Percentiles rank a stretch among this genome's conserved stretches.
These are phyloP conservation scores for Triadica sebifera DNA, from an alignment of 345 rosid species.

Conservation along the genomic window DNA sequence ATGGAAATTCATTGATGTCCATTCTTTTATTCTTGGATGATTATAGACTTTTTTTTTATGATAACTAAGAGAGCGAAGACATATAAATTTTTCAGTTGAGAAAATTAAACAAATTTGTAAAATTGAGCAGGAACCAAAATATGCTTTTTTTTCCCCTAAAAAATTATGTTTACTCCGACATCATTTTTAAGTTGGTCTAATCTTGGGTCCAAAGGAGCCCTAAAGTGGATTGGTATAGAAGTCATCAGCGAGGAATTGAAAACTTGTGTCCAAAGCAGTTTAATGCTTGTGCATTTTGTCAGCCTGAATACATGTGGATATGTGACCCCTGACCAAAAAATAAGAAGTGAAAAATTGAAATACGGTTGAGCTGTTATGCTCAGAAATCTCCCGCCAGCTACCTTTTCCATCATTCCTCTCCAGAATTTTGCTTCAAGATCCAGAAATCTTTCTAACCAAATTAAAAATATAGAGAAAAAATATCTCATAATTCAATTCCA, in stretches of 20 bases:
- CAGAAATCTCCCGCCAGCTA: constrained; percentile 23
- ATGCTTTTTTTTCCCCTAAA: too few species aligned
- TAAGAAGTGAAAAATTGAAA: neutral
- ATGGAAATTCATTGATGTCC: too few species aligned
- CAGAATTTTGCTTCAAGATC: constrained; percentile 43
- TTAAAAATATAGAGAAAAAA: constrained; percentile 8
- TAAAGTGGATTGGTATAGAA: neutral
- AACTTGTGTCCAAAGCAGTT: constrained; percentile 24
- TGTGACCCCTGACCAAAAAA: neutral
- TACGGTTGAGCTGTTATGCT: constrained; percentile 34
- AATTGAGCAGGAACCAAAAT: too few species aligned
- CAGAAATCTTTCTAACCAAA: constrained; percentile 21
- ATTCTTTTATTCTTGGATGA: too few species aligned
- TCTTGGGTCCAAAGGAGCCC: neutral
- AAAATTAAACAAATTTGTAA: too few species aligned
- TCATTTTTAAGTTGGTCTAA: too few species aligned
- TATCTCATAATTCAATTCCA: constrained; percentile 21
- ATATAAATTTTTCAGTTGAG: too few species aligned
- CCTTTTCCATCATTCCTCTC: constrained; percentile 29
- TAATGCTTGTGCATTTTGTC: constrained; percentile 3
- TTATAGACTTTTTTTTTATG: too few species aligned
- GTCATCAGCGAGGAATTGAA: neutral
- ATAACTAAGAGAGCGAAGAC: too few species aligned
- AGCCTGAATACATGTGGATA: neutral
- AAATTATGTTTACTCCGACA: too few species aligned